Evolutionary conservation across 495 filamentous ascomycete species (phyloP), one percentile per base, ranked within the genome.

Genomic region (Cladorrhinum samala): DNA sequence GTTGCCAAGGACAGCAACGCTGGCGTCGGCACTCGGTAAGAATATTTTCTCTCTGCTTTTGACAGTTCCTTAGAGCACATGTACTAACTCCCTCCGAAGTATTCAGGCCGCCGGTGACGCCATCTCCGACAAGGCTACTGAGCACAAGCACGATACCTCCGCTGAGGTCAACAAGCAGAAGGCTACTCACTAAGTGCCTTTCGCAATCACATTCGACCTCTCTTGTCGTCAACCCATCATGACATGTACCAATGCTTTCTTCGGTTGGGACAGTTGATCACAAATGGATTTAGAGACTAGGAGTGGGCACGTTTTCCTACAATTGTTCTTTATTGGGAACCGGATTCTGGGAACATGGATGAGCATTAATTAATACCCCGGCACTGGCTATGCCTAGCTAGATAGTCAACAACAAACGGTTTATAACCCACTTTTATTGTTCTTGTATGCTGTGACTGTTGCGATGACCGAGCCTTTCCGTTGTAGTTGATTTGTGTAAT

Each of bases 1-100:
- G 75, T 82, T 46, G 80, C 80, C 61, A 81, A 83, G 77, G 80
- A 83, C 72, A 62, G 41, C 68, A 65, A 78, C 64, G 75, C 69
- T 30, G 56, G 53, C 42, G n/a, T 77, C 24, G 59, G 72, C 65
- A 74, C 72, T 67, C 80, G 80, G 75, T 78, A 69, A 68, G 72
- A 46, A 46, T 23, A 5, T 14, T 27, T 42, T 36, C 47, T 46
- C 9, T 46, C 19, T 11, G 27, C 23, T 24, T n/a, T 43, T 30
- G 27, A 8, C 1, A 2, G 17, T 19, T 2, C 7, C 21, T 33
- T 8, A 24, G 9, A 52, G 5, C 21, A n/a, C 4, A 27, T n/a
- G 14, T 50, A 45, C 56, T 64, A 61, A 69, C 53, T 38, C 24
- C 2, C 20, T 21, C n/a, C n/a, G 20, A 47, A 77, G 75, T 54